Evolutionary conservation across 108 stramenopile genomes (phyloP).

Genomic region (Skeletonema potamos): DNA sequence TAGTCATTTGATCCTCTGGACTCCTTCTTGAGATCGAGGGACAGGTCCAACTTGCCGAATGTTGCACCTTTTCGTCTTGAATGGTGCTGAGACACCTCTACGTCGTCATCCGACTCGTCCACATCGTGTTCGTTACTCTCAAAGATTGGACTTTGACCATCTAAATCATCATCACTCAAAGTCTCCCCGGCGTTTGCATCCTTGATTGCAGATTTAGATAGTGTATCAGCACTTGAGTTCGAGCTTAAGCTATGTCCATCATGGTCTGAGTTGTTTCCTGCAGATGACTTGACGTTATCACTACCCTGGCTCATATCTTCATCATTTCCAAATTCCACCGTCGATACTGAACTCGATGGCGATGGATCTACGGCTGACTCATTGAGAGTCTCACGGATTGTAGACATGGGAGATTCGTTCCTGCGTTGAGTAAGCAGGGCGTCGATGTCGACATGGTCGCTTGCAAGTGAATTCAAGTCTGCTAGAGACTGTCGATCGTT

Average conservation of each 20-base stretch:
- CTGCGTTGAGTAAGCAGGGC: not conserved
- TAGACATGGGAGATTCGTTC: conserved; percentile 9
- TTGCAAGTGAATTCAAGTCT: conserved; percentile 14
- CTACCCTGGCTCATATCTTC: not conserved
- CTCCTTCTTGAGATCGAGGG: conserved; percentile 2
- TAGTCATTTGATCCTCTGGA: not conserved
- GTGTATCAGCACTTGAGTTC: not conserved
- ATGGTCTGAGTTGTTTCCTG: not conserved
- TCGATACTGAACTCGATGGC: conserved; percentile 10
- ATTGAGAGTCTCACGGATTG: conserved; percentile 5
- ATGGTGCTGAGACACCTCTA: not conserved
- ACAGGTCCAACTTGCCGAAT: not conserved
- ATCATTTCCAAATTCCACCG: not conserved
- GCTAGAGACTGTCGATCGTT: not conserved
- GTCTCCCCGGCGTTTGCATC: not conserved
- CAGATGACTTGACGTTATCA: not conserved
- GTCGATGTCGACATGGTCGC: conserved; percentile 18
- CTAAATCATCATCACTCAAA: not conserved
- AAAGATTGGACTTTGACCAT: conserved; percentile 3
- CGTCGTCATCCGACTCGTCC: not conserved
- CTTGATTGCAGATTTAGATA: conserved; percentile 1
- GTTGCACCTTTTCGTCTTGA: not conserved
- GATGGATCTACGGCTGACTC: not conserved
- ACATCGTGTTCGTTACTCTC: not conserved
- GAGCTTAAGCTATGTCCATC: not conserved